Evolutionary conservation across 2,329 filamentous ascomycete genomes (phyloP).

Genomic region (Sclerotinia sclerotiorum): DNA sequence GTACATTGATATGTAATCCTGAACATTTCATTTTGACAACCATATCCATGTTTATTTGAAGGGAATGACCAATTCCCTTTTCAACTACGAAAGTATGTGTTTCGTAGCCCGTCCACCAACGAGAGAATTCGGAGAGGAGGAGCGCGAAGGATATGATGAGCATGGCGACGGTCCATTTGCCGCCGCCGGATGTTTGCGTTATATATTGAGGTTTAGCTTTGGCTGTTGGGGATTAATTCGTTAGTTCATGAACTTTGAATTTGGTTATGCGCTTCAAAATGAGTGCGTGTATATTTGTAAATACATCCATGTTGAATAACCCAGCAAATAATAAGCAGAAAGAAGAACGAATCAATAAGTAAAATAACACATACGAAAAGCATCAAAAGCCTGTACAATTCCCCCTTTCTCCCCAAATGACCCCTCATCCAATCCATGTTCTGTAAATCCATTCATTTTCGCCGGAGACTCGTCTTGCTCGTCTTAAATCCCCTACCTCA

Average conservation of each 20-base stretch:
- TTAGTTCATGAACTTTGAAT: not conserved
- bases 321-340: not conserved
- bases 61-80: slow-evolving; percentile 79
- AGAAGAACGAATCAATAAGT: not conserved
- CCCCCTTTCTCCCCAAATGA: slow-evolving; percentile 72
- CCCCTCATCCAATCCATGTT: slow-evolving; percentile 71
- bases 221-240: slow-evolving; percentile 52
- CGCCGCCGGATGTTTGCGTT: slow-evolving; percentile 77
- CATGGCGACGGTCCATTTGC: slow-evolving; percentile 90
- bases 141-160: slow-evolving; percentile 72
- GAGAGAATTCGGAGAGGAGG: slow-evolving; percentile 71
- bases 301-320: not conserved
- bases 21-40: slow-evolving; percentile 85
- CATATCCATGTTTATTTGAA: slow-evolving; percentile 96
- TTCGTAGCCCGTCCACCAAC: slow-evolving; percentile 83
- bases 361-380: slow-evolving; percentile 71
- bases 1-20: slow-evolving; percentile 93
- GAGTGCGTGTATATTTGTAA: slow-evolving; percentile 1
- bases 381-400: slow-evolving; percentile 87
- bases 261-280: not conserved
- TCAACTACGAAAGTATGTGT: slow-evolving; percentile 91
- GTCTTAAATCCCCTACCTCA: not conserved
- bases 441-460: slow-evolving; percentile 72
- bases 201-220: slow-evolving; percentile 96
- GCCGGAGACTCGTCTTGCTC: not conserved